Evolutionary conservation across 1,284 basidiomycete species (phyloP), one percentile per base, ranked within the genome.

Genomic region (Cystobasidium sp.): DNA sequence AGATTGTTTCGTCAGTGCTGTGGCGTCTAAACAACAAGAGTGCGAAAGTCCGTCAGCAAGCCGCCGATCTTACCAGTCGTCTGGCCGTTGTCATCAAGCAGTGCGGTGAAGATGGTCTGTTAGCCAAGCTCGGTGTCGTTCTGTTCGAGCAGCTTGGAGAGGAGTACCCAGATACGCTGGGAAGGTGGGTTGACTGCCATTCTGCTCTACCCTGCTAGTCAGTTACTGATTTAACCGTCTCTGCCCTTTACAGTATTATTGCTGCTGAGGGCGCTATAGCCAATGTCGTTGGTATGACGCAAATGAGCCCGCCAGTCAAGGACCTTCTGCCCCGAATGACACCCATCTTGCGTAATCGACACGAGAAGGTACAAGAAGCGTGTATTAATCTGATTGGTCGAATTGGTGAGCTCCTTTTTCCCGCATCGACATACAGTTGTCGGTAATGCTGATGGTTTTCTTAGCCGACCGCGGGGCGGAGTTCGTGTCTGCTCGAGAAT

Each of bases 1-100:
- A 99, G 82, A 99, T 99, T 77, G 95, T 99, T 44, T 98, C 97
- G n/a, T 99, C 95, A 55, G 95, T 99, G 76, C 88, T 99, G 5
- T 99, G 97, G 96, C 93, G 95, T 59, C 86, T 99, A 74, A 97
- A 97, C 84, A 99, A 99, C 89, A 99, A 99, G 87, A 95, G 91
- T 78, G 95, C 96, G 22, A 98, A 98, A 84, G 96, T 99, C 69
- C 93, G 97, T 80, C 96, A 98, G 84, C 94, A 99, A 81, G 97
- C 97, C 9, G 97, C 97, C 12, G 97, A 99, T 84, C 84, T 99
- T 68, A 98, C 97, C 0, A 92, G 92, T 41, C 90, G 93, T 76
- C 86, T 99, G 51, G 96, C 97, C 0, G 90, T 97, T 44, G 94
- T 99, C 76, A 98, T 99, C 87, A 98, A 99, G 85, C 93, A 96